Percentiles rank a stretch among this genome's conserved stretches.
phyloP scores from a whole-genome alignment of 2,329 filamentous ascomycete genomes.

The Neospermospora avenae region DNA sequence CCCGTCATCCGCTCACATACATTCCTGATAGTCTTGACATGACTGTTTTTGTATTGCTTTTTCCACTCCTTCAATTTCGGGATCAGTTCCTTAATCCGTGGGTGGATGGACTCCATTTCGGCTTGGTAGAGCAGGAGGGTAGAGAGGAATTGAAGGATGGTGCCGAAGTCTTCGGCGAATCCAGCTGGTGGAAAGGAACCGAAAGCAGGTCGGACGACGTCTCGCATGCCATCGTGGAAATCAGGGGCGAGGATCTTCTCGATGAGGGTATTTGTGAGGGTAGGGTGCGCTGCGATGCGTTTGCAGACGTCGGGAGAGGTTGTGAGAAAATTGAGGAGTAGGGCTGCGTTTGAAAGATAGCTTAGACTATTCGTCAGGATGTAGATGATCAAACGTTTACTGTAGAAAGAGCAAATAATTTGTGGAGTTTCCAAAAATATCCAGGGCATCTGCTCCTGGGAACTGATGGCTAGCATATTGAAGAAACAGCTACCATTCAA shows the following conservation, averaged over 20 bases:
- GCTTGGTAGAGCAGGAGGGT: conserved; percentile 25
- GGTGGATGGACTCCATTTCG: conserved; percentile 15
- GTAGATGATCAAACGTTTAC: neutral
- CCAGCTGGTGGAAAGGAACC: conserved; percentile 13
- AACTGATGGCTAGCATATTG: neutral
- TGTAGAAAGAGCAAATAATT: neutral
- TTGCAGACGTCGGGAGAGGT: conserved; percentile 25
- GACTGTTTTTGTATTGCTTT: conserved; percentile 16
- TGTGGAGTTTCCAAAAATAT: neutral
- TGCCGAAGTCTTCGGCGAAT: conserved; percentile 30
- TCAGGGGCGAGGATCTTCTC: conserved; percentile 24
- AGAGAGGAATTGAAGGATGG: conserved; percentile 28
- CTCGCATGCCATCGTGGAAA: conserved; percentile 23
- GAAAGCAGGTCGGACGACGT: neutral
- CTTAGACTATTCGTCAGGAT: neutral
- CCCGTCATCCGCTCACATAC: conserved; percentile 22
- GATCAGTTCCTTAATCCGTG: conserved; percentile 25
- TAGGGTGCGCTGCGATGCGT: conserved; percentile 19
- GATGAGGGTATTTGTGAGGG: conserved; percentile 21
- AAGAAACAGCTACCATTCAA: neutral
- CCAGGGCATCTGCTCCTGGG: neutral
- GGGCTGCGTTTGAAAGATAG: conserved; percentile 24
- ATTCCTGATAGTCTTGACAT: conserved; percentile 20
- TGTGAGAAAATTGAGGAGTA: conserved; percentile 25
- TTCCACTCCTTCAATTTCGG: conserved; percentile 23